Evolutionary conservation across 768 basidiomycete species (phyloP), one percentile per base, ranked within the genome.

Genomic region (Podaxis sp.): DNA sequence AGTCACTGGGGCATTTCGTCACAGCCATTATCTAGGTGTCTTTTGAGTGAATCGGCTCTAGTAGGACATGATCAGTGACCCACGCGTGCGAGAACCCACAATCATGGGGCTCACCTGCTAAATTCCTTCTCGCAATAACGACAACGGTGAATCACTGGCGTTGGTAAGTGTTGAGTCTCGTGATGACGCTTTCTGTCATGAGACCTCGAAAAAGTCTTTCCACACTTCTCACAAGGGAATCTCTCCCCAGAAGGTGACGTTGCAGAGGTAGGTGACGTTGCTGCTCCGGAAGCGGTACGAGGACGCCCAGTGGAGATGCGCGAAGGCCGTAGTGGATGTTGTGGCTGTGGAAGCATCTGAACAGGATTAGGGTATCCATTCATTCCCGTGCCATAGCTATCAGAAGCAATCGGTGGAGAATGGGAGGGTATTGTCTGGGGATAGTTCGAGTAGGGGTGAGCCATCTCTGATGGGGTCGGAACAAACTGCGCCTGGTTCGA

Each of bases 131-230:
- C 80, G 74, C 91, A 93, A 71, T 79, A 87, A 28, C 82, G 82
- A 75, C 91, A 93, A 56, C 80, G 82, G 72, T 93, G 90, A 66
- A 84, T 76, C 62, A 86, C 80, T 22, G 89, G 87, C 13, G 81
- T 79, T 38, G 86, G 71, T 49, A 86, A 80, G 68, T 92, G 90
- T 68, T 90, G 87, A 15, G 87, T 90, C 74, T 91, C 90, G 67
- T 85, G 84, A 75, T 93, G 91, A 65, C 91, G 84, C 75, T 92
- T 90, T 66, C 89, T 84, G 75, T 93, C 91, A 74, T 92, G 90
- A 62, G 87, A 82, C 65, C 91, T 84, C 37, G 89, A 90, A 73
- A 93, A 93, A 26, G 89, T 88, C 74, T 89, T 88, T 57, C 87
- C 86, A 72, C 91, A 93, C 66, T 84, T 82, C 62, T 88, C 84